Conservation (phyloP, 2,329 filamentous ascomycete genomes). For the Nemania bipapillata region DNA sequence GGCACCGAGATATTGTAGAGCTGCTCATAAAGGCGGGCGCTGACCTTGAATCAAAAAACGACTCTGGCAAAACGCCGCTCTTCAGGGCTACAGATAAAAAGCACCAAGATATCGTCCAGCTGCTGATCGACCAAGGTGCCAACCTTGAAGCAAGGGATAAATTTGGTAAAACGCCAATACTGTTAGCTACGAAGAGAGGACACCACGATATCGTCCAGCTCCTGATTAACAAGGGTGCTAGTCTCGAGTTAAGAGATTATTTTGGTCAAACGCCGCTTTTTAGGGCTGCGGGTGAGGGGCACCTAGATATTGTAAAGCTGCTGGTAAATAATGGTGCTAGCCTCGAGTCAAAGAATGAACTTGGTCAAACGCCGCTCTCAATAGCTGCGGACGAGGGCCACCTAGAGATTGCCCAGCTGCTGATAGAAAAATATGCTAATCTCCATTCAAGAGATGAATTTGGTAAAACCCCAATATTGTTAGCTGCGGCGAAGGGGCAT, state of each 20-base stretch:
- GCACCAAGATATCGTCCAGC: background rate
- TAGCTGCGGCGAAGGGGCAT: too few species aligned
- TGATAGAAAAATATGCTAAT: too few species aligned
- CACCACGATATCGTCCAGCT: background rate
- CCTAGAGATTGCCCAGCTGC: background rate
- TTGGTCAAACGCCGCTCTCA: background rate
- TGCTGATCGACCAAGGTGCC: background rate
- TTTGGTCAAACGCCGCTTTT: background rate
- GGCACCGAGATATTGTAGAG: background rate
- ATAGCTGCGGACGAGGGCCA: background rate
- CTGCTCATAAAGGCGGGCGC: too few species aligned
- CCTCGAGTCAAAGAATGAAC: background rate
- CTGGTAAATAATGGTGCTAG: background rate
- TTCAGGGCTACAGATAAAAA: too few species aligned
- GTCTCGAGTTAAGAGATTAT: background rate
- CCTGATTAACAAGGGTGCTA: slow-evolving; percentile 15
- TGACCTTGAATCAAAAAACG: too few species aligned
- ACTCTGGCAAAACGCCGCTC: too few species aligned
- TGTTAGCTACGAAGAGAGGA: background rate
- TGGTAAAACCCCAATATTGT: too few species aligned
- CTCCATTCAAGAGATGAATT: too few species aligned
- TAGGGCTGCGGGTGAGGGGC: background rate
- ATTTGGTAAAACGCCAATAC: background rate
- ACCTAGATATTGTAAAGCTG: background rate
- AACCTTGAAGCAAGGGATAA: background rate